Evolutionary conservation across 345 rosid species (phyloP).

Genomic region (Lumnitzera racemosa): DNA sequence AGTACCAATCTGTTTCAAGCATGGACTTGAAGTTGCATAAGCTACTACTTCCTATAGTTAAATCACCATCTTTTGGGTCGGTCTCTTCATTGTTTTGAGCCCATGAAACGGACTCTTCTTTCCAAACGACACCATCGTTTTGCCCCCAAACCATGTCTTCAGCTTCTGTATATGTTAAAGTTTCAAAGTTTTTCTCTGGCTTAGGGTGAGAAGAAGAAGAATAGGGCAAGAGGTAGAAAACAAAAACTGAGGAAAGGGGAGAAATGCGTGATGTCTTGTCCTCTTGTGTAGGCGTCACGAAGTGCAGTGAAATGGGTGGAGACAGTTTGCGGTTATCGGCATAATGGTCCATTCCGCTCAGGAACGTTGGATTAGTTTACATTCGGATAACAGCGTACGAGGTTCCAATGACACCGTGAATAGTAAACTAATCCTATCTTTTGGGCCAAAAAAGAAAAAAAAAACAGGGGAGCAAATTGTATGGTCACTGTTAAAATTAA

Average conservation of each 20-base stretch:
- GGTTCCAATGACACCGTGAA: too few relatives aligned
- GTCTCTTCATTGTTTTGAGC: constrained; percentile 24
- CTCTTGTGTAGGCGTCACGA: constrained; percentile 1
- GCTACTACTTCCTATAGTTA: constrained; percentile 17
- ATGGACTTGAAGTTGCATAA: constrained; percentile 49
- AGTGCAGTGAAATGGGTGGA: too few relatives aligned
- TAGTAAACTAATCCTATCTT: too few relatives aligned
- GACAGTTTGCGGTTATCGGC: too few relatives aligned
- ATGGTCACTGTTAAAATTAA: too few relatives aligned
- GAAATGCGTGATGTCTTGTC: constrained; percentile 3
- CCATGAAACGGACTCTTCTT: constrained; percentile 49
- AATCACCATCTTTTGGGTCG: constrained; percentile 20
- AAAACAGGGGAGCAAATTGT: too few relatives aligned
- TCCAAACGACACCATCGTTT: constrained; percentile 32
- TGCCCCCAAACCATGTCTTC: constrained; percentile 50
- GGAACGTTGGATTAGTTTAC: too few relatives aligned
- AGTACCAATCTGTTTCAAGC: constrained; percentile 61
- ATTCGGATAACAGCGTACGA: too few relatives aligned
- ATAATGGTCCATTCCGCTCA: too few relatives aligned
- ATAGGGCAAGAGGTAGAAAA: neutral
- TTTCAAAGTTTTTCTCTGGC: constrained; percentile 1
- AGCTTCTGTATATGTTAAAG: neutral
- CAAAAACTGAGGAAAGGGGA: neutral
- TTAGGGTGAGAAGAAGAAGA: neutral
- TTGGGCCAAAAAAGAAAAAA: too few relatives aligned